A percentile compares a stretch with the other conserved stretches of the same genome.
Evolutionary conservation across 164 flowering plant genomes (phyloP).

Genomic region (Houttuynia cordata): DNA sequence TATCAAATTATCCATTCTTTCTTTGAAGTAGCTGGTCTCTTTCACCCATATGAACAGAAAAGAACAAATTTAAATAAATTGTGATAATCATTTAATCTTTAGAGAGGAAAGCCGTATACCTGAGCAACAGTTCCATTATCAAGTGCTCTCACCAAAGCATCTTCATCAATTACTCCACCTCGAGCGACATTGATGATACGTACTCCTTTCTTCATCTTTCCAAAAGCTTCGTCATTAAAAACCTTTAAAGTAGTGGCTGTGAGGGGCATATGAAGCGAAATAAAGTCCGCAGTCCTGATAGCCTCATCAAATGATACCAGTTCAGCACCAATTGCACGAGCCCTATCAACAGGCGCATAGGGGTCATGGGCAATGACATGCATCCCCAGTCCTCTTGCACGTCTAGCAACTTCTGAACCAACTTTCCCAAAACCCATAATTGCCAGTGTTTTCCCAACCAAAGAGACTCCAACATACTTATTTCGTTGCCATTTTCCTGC

Average conservation of each 20-base stretch:
- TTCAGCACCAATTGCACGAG: slow-evolving; percentile 69
- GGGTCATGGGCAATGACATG: slow-evolving; percentile 79
- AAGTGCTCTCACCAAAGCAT: slow-evolving; percentile 70
- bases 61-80: too few relatives aligned
- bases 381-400: slow-evolving; percentile 90
- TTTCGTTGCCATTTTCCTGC: slow-evolving; percentile 76
- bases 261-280: slow-evolving; percentile 86
- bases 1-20: too few relatives aligned
- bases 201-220: slow-evolving; percentile 74
- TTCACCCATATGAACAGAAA: too few relatives aligned
- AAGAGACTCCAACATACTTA: slow-evolving; percentile 74
- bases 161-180: slow-evolving; percentile 92
- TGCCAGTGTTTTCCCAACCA: slow-evolving; percentile 74
- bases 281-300: slow-evolving; percentile 57
- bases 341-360: slow-evolving; percentile 77
- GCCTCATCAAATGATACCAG: slow-evolving; percentile 71
- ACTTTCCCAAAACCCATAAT: slow-evolving; percentile 89
- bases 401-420: slow-evolving; percentile 82
- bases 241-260: slow-evolving; percentile 57
- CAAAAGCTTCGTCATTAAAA: slow-evolving; percentile 56
- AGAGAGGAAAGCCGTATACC: slow-evolving; percentile 18
- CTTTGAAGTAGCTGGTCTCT: too few relatives aligned
- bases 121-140: slow-evolving; percentile 69
- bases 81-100: too few relatives aligned
- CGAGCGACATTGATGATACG: slow-evolving; percentile 79